Conservation (phyloP, 1,139 yeast species). For the Arxiozyma bovina region DNA sequence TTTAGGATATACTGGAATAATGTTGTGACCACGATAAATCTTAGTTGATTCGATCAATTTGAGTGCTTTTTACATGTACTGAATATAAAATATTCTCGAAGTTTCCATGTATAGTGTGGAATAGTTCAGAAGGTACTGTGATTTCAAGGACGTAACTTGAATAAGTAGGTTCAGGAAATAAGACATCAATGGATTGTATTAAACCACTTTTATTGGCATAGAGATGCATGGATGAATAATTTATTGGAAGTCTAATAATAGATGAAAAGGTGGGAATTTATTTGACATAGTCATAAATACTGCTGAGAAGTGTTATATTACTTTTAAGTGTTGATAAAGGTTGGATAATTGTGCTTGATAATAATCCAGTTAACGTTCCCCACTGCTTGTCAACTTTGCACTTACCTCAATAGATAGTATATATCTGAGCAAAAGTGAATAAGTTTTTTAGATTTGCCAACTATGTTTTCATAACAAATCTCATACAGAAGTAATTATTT, state of each 20-base stretch:
- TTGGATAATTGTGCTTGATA: neutral
- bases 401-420: neutral
- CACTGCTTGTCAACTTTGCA: neutral
- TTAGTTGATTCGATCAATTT: neutral
- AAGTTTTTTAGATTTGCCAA: neutral
- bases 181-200: constrained; percentile 4
- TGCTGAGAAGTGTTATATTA: neutral
- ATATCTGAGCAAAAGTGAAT: neutral
- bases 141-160: constrained; percentile 18
- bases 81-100: constrained; percentile 10
- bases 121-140: constrained; percentile 10
- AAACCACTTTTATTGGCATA: too few species aligned
- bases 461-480: neutral
- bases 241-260: neutral
- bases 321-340: neutral
- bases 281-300: neutral
- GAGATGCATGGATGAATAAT: too few species aligned
- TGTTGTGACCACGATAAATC: too few species aligned
- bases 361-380: neutral
- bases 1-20: neutral
- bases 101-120: neutral
- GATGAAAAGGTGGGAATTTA: neutral
- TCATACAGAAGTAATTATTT: neutral
- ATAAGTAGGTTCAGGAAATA: constrained; percentile 16
- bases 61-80: too few species aligned